These are phyloP conservation scores for Cercis canadensis DNA, from an alignment of 306 rosid genomes.

Conservation along the genomic window DNA sequence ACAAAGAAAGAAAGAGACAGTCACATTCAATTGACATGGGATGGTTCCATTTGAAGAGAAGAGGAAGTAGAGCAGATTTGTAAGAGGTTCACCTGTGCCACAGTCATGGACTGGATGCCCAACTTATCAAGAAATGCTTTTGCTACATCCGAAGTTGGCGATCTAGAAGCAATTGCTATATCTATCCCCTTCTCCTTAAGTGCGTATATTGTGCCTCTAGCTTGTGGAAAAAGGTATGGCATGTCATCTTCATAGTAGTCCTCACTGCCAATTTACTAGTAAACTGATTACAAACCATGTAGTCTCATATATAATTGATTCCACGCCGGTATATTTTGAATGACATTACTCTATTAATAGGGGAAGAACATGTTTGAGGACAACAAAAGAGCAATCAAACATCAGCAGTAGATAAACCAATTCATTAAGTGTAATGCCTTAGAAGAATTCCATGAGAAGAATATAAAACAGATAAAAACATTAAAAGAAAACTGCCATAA, in stretches of 20 bases:
- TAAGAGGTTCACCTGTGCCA: slow-evolving; percentile 34
- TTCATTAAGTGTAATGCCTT: not conserved
- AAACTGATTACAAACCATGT: not conserved
- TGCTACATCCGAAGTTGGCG: slow-evolving; percentile 34
- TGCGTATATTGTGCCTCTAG: slow-evolving; percentile 38
- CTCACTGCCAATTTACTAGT: slow-evolving; percentile 29
- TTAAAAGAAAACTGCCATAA: no score
- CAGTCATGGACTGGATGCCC: slow-evolving; percentile 35
- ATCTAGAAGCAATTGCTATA: slow-evolving; percentile 41
- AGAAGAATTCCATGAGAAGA: not conserved
- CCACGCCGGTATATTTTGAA: no score
- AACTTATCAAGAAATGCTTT: slow-evolving; percentile 34
- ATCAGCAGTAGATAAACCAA: not conserved
- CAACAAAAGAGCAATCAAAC: not conserved
- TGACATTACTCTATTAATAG: no score
- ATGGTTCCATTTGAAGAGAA: not conserved
- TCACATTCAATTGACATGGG: no score
- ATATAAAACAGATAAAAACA: not conserved
- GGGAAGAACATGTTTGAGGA: not conserved
- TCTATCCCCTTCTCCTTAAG: slow-evolving; percentile 43
- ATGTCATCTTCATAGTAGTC: slow-evolving; percentile 23
- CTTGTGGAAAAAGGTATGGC: slow-evolving; percentile 36
- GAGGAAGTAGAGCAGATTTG: slow-evolving; percentile 1
- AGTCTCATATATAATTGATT: no score
- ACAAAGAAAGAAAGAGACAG: no score